Conservation (phyloP, 345 rosid genomes). For the Eucalyptus victrix region DNA sequence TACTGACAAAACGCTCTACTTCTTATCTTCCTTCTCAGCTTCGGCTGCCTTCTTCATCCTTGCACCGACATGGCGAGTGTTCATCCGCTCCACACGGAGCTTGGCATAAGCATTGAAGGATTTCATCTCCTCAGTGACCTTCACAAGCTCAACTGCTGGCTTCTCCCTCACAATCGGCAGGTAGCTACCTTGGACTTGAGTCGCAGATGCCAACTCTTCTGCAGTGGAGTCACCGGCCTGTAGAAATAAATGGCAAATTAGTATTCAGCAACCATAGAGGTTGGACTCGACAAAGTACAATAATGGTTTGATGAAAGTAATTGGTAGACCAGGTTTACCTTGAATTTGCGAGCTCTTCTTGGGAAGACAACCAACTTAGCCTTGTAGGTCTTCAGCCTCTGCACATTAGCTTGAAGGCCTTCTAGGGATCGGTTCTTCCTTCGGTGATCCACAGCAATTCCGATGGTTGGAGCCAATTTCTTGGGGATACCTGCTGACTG, state of each 20-base stretch:
- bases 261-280: not conserved
- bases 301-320: not conserved
- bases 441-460: slow-evolving; percentile 67
- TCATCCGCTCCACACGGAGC: slow-evolving; percentile 20
- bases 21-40: slow-evolving; percentile 28
- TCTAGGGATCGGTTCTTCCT: slow-evolving; percentile 64
- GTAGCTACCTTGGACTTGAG: slow-evolving; percentile 27
- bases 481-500: slow-evolving; percentile 55
- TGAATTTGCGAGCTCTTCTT: slow-evolving; percentile 52
- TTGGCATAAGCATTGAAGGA: slow-evolving; percentile 27
- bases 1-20: not conserved
- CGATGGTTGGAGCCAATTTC: slow-evolving; percentile 68
- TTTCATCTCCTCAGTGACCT: slow-evolving; percentile 29
- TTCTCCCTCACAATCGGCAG: slow-evolving; percentile 30
- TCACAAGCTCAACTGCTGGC: slow-evolving; percentile 30
- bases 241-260: not conserved
- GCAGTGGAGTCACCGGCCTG: slow-evolving; percentile 45
- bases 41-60: slow-evolving; percentile 39
- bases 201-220: slow-evolving; percentile 32
- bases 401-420: slow-evolving; percentile 60
- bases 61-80: slow-evolving; percentile 17
- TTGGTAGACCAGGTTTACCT: slow-evolving; percentile 20
- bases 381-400: slow-evolving; percentile 86
- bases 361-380: slow-evolving; percentile 84
- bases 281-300: not conserved